Evolutionary conservation across 768 basidiomycete species (phyloP).

Genomic region (Leccinellum rugosiceps): DNA sequence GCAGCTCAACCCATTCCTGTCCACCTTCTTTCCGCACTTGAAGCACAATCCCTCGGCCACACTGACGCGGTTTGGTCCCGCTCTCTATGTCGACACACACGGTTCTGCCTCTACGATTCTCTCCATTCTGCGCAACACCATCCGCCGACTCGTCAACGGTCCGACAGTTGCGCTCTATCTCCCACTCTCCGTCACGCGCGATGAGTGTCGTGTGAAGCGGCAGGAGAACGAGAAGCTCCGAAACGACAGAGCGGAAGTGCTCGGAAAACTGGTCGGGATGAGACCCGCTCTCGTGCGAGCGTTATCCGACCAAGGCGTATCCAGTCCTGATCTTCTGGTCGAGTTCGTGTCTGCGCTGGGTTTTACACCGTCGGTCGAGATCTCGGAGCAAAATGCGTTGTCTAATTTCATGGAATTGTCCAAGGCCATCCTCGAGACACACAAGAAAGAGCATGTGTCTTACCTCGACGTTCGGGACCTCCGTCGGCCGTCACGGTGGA

Average conservation of each 20-base stretch:
- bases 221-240: constrained; percentile 58
- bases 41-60: constrained; percentile 29
- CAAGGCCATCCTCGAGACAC: constrained; percentile 22
- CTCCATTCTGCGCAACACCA: constrained; percentile 4
- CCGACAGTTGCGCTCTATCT: constrained; percentile 27
- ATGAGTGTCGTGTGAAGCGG: constrained; percentile 66
- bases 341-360: constrained; percentile 20
- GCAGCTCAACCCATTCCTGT: constrained; percentile 36
- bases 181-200: constrained; percentile 60
- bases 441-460: constrained; percentile 26
- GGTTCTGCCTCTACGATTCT: constrained; percentile 7
- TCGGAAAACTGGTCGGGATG: constrained; percentile 60
- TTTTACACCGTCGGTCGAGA: constrained; percentile 14
- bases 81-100: constrained; percentile 2
- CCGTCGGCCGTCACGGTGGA: constrained; percentile 62
- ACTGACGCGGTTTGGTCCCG: constrained; percentile 13
- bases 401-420: constrained; percentile 18
- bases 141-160: constrained; percentile 13
- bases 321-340: constrained; percentile 16
- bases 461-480: constrained; percentile 41
- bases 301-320: constrained; percentile 16
- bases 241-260: constrained; percentile 61
- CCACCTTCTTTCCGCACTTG: constrained; percentile 66
- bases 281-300: constrained; percentile 43
- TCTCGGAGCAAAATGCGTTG: constrained; percentile 8